phyloP scores from a whole-genome alignment of 495 filamentous ascomycete species.

The Talaromyces thailandensis region DNA sequence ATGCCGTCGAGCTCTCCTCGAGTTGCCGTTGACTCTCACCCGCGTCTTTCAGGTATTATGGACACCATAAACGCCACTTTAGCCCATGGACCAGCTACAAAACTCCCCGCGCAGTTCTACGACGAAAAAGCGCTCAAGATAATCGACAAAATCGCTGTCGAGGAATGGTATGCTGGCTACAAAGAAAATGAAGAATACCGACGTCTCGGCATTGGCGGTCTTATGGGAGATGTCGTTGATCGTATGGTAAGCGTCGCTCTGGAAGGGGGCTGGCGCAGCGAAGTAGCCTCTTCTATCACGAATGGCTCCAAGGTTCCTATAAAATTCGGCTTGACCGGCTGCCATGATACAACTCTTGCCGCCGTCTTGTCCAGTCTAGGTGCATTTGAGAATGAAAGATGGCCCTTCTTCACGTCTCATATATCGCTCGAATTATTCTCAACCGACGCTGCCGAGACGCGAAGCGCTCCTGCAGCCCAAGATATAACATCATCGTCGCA shows the following conservation, averaged over 20 bases:
- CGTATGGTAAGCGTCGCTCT: slow-evolving; percentile 70
- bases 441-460: slow-evolving; percentile 18
- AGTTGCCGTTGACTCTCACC: slow-evolving; percentile 77
- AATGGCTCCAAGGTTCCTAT: slow-evolving; percentile 45
- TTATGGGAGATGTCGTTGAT: slow-evolving; percentile 77
- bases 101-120: slow-evolving; percentile 80
- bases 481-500: slow-evolving; percentile 17
- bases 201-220: slow-evolving; percentile 70
- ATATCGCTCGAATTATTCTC: slow-evolving; percentile 87
- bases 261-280: slow-evolving; percentile 48
- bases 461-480: slow-evolving; percentile 7
- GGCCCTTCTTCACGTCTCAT: slow-evolving; percentile 90
- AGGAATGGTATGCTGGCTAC: slow-evolving; percentile 93
- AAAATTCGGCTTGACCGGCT: slow-evolving; percentile 71
- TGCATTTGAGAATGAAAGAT: slow-evolving; percentile 59
- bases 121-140: slow-evolving; percentile 59
- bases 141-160: slow-evolving; percentile 70
- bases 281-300: slow-evolving; percentile 35
- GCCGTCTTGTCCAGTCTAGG: slow-evolving; percentile 70
- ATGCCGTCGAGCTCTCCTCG: slow-evolving; percentile 61
- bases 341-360: slow-evolving; percentile 91
- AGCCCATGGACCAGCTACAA: slow-evolving; percentile 73
- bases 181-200: slow-evolving; percentile 78
- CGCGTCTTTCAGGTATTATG: slow-evolving; percentile 81
- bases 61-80: slow-evolving; percentile 85